A percentile compares a stretch with the other conserved stretches of the same genome.
These are phyloP conservation scores for Cavenderia fasciculata DNA, from an alignment of 78 protist species.

Conservation along the genomic window DNA sequence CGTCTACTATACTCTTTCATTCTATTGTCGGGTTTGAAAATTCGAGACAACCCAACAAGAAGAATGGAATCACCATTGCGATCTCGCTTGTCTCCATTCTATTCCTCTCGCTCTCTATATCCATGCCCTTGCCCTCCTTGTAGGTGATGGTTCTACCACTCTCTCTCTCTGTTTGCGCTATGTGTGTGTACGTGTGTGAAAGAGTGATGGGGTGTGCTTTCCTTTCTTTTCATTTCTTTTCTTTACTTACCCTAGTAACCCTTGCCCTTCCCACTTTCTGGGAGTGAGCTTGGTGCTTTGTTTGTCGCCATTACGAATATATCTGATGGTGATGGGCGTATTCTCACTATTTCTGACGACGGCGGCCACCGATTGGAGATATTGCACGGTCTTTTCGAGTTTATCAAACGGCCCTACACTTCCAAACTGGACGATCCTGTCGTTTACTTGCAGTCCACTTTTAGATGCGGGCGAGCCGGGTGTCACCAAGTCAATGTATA, in stretches of 20 bases:
- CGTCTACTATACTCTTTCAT: too few relatives aligned
- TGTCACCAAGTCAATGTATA: constrained; percentile 61
- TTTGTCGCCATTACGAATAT: constrained; percentile 3
- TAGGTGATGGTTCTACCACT: too few relatives aligned
- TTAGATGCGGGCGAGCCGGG: constrained; percentile 57
- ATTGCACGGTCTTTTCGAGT: neutral
- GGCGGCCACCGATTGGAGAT: constrained; percentile 42
- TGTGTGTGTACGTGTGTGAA: too few relatives aligned
- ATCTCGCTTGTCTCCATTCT: too few relatives aligned
- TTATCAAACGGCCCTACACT: constrained; percentile 36
- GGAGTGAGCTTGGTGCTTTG: constrained; percentile 23
- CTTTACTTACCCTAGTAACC: constrained; percentile 48
- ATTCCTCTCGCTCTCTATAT: too few relatives aligned
- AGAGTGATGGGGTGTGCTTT: too few relatives aligned
- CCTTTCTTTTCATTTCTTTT: too few relatives aligned
- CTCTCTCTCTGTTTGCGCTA: too few relatives aligned
- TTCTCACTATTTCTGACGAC: constrained; percentile 52
- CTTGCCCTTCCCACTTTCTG: constrained; percentile 69
- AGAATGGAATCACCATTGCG: too few relatives aligned
- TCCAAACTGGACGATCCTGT: constrained; percentile 60
- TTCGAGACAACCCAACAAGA: too few relatives aligned
- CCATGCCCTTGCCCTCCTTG: too few relatives aligned
- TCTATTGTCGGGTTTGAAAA: too few relatives aligned
- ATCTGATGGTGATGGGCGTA: neutral
- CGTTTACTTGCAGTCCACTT: constrained; percentile 17